Base-by-base conservation (phyloP, 164 flowering plant species). In the Chimonanthus praecox region DNA sequence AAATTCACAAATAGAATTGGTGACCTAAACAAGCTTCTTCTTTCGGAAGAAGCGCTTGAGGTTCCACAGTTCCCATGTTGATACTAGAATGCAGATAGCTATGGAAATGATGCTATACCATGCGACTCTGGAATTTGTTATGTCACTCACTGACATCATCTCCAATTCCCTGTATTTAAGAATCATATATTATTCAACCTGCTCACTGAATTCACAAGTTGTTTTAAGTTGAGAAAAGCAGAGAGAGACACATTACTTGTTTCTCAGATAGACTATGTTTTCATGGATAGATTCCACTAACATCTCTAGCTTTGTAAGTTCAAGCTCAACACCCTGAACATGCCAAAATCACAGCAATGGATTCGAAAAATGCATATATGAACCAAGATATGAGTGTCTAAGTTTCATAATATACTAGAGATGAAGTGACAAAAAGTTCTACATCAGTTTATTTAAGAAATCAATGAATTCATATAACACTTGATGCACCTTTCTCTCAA, bases 231-330 rank as follows among this genome's bases (percentile, higher is more conserved):
- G 2, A n/a, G 60, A 4, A 54, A 15, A 7, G 60, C 11, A 33
- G 33, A 33, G 33, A 33, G 33, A 33, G 54, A 20, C 33, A 72
- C 9, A 65, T 5, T 44, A 95, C 99, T 91, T 89, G 85, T 58
- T 75, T 82, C 82, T 90, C 61, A 95, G 87, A 79, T 87, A 91
- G 15, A 86, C 79, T 64, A 95, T 79, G 84, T 92, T 91, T 70
- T 92, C 91, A 80, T 89, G 97, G 76, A 95, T 92, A 75, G 94
- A 90, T 72, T 89, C 93, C 60, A 95, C 94, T 54, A 89, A 87
- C 67, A 88, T 97, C 84, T 93, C 98, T 64, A 95, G 92, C 83
- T 92, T 95, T 85, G 85, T 87, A 49, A 95, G 83, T 79, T 95
- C 99, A 60, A 95, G 91, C 76, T 95, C 97, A 71, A 95, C 88